phyloP scores from a whole-genome alignment of 805 yeast species.

The Dipodascus geniculatus region DNA sequence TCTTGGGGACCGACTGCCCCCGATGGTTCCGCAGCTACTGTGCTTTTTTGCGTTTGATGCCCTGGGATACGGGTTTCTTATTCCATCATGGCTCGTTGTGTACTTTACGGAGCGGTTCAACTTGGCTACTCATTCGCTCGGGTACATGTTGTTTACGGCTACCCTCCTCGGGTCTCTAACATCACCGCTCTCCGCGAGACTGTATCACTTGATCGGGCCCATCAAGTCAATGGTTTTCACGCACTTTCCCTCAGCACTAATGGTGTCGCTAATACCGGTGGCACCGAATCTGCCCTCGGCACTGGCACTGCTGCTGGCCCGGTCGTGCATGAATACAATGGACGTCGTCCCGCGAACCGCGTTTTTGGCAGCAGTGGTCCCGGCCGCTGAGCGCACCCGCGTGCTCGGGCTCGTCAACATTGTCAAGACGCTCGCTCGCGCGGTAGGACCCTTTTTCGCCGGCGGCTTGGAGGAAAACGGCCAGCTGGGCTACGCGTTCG shows the following conservation, averaged over 20 bases:
- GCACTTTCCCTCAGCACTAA: slow-evolving; percentile 67
- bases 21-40: slow-evolving; percentile 11
- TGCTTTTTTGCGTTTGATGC: slow-evolving; percentile 67
- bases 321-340: slow-evolving; percentile 63
- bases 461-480: slow-evolving; percentile 51
- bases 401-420: slow-evolving; percentile 82
- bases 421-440: slow-evolving; percentile 74
- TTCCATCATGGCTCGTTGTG: slow-evolving; percentile 79
- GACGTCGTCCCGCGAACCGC: slow-evolving; percentile 90
- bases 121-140: slow-evolving; percentile 45
- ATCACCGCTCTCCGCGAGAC: slow-evolving; percentile 62
- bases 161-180: slow-evolving; percentile 55
- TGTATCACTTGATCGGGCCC: slow-evolving; percentile 64
- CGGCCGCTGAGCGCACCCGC: slow-evolving; percentile 51
- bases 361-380: slow-evolving; percentile 55
- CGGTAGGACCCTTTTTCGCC: slow-evolving; percentile 70
- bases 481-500: slow-evolving; percentile 22
- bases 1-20: slow-evolving; percentile 11
- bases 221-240: slow-evolving; percentile 61
- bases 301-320: slow-evolving; percentile 37
- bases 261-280: slow-evolving; percentile 44
- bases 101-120: slow-evolving; percentile 52
- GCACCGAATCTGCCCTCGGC: slow-evolving; percentile 34
- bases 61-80: slow-evolving; percentile 80
- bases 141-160: slow-evolving; percentile 50